Conservation (phyloP, 345 rosid genomes). For the Murraya paniculata region DNA sequence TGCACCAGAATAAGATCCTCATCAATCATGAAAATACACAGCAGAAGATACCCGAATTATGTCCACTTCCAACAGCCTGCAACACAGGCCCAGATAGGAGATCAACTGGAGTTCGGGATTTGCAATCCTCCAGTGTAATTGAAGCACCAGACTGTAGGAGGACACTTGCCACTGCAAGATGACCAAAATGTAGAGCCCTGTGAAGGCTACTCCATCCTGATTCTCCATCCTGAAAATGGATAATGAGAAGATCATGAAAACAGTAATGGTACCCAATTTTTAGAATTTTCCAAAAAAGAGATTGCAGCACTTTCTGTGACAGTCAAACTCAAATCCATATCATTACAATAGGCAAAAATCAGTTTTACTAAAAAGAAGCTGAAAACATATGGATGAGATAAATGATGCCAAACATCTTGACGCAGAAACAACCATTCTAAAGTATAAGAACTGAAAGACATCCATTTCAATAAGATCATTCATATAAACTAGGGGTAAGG, state of each 20-base stretch:
- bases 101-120: constrained; percentile 76
- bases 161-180: constrained; percentile 91
- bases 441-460: neutral
- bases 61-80: constrained; percentile 52
- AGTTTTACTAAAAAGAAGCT: neutral
- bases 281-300: neutral
- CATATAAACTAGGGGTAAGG: constrained; percentile 5
- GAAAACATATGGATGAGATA: neutral
- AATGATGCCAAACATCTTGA: neutral
- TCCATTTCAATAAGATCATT: neutral
- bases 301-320: neutral
- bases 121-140: constrained; percentile 62
- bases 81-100: constrained; percentile 89
- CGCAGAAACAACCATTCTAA: neutral
- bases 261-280: neutral
- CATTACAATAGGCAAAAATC: too few species aligned
- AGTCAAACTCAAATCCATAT: neutral
- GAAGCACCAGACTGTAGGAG: constrained; percentile 83
- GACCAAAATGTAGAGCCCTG: constrained; percentile 95
- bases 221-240: constrained; percentile 84
- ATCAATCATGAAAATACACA: constrained; percentile 11
- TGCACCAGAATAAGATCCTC: constrained; percentile 10
- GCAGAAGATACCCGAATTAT: constrained; percentile 49
- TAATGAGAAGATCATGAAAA: constrained; percentile 2
- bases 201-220: constrained; percentile 99